Base-by-base conservation (phyloP, 176 grass and related monocot species). In the Otatea glauca region DNA sequence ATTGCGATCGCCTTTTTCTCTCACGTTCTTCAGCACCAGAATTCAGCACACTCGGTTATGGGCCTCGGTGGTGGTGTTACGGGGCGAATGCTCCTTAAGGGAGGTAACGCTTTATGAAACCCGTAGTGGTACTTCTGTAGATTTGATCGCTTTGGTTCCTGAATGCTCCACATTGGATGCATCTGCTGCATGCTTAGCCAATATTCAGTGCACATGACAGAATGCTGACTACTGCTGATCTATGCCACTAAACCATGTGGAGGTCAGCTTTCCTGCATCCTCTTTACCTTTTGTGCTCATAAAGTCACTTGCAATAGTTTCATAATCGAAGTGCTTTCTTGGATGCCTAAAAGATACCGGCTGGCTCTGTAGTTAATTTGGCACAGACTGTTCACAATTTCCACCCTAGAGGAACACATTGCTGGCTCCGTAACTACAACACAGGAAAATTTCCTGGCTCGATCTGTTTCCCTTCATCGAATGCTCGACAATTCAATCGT, bases 161-260 rank as follows among this genome's bases (percentile, higher is more conserved):
- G 71, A 70, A 83, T 83, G 80, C 44, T 77, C 80, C 73, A 35
- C 73, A 83, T 72, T 56, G 73, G 65, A 65, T 71, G 54, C 86
- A 76, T 5, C 12, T 32, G 44, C 70, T 14, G 10, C 9, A 20
- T 9, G 35, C 75, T 79, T 88, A 66, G 14, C 38, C 20, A 66
- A 6, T 65, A 7, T 56, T 73, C 75, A 56, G 59, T 68, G 69
- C 69, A 50, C 69, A 75, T 85, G 79, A 88, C 72, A 77, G 21
- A 65, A 85, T 74, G 68, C 81, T 84, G 87, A 77, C 70, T 24
- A 12, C 38, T 69, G 69, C 87, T 85, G 60, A 84, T 77, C 42
- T 67, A 66, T 41, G 47, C 81, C 68, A 84, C 81, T 84, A 74
- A 80, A 84, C 81, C 81, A 80, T 80, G 87, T 80, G 69, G 34